phyloP scores from a whole-genome alignment of 352 stramenopile species.

The Phytophthora pini region DNA sequence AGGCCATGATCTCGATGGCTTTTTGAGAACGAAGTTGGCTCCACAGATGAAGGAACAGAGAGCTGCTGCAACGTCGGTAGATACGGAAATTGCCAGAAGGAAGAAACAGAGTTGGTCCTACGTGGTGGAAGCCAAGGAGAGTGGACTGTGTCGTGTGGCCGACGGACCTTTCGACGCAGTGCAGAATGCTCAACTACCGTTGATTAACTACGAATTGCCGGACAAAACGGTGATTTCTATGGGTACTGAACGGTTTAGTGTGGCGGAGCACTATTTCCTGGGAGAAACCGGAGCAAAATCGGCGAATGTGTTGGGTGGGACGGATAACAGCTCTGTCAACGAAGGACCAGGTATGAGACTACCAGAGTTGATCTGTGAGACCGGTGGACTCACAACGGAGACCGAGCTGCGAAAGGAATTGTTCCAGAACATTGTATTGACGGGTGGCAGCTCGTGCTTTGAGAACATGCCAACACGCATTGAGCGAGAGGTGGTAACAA shows the following conservation, averaged over 20 bases:
- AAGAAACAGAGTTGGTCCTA: constrained; percentile 60
- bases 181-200: constrained; percentile 49
- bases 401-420: constrained; percentile 80
- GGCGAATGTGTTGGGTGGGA: not conserved
- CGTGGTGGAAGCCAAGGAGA: constrained; percentile 79
- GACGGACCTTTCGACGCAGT: constrained; percentile 75
- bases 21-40: constrained; percentile 61
- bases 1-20: constrained; percentile 71
- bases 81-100: constrained; percentile 36
- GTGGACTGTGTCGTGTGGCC: constrained; percentile 70
- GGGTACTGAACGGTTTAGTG: constrained; percentile 88
- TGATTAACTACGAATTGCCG: constrained; percentile 83
- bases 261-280: constrained; percentile 90
- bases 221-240: constrained; percentile 87
- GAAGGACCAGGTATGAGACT: constrained; percentile 54
- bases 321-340: constrained; percentile 8
- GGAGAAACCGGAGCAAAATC: constrained; percentile 9
- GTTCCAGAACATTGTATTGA: constrained; percentile 86
- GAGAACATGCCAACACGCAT: constrained; percentile 78
- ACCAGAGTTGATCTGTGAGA: constrained; percentile 71
- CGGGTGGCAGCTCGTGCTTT: constrained; percentile 82
- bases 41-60: constrained; percentile 42
- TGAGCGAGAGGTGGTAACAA: constrained; percentile 74
- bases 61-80: constrained; percentile 21
- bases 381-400: constrained; percentile 65